These are phyloP conservation scores for Prunus armeniaca DNA, from an alignment of 306 rosid genomes.

Conservation along the genomic window DNA sequence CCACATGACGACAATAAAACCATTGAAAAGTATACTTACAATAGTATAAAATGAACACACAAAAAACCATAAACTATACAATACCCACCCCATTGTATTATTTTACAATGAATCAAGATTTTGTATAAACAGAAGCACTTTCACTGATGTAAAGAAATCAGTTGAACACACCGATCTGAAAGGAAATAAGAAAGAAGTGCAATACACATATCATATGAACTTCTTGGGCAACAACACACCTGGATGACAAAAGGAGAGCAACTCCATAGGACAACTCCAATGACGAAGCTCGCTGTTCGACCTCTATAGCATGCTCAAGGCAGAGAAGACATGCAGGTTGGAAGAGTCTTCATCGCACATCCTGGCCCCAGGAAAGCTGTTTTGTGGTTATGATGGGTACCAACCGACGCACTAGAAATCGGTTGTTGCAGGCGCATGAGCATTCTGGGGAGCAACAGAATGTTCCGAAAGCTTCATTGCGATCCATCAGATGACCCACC, in stretches of 20 bases:
- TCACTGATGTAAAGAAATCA: background rate
- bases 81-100: background rate
- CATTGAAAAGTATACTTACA: no score
- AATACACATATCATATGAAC: background rate
- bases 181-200: background rate
- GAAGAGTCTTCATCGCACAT: constrained; percentile 77
- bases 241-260: constrained; percentile 96
- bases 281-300: constrained; percentile 80
- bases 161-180: background rate
- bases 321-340: constrained; percentile 95
- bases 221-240: constrained; percentile 45
- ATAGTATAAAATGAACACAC: background rate
- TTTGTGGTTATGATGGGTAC: constrained; percentile 36
- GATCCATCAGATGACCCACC: no score
- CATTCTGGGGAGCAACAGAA: constrained; percentile 41
- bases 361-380: constrained; percentile 46
- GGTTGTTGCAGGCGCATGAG: no score
- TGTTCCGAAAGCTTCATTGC: no score
- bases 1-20: no score
- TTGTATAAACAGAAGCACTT: background rate
- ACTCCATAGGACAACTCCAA: constrained; percentile 87
- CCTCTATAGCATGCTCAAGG: constrained; percentile 93
- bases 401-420: no score
- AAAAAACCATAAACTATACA: background rate
- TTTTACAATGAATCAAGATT: background rate